Percentiles rank a stretch among this genome's conserved stretches.
Evolutionary conservation across 139 green algal genomes (phyloP).

Genomic region (Zygnema circumcarinatum): DNA sequence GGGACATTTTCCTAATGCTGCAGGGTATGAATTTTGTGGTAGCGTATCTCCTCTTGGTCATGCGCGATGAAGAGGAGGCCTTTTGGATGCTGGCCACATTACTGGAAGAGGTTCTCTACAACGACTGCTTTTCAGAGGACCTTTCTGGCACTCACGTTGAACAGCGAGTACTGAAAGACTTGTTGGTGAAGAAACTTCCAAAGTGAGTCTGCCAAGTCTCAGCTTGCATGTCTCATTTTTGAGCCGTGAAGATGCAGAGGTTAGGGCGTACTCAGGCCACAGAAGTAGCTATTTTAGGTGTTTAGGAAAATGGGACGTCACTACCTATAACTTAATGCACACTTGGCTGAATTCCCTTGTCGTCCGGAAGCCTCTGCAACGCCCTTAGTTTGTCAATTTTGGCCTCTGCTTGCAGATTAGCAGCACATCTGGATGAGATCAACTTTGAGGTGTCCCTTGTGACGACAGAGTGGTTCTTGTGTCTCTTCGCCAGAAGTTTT

Average conservation of each 20-base stretch:
- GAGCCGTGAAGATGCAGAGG: not conserved
- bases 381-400: too few species aligned
- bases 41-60: constrained; percentile 66
- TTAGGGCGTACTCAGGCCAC: too few species aligned
- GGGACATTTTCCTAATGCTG: too few species aligned
- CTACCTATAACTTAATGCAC: not conserved
- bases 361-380: too few species aligned
- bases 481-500: constrained; percentile 64
- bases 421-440: constrained; percentile 56
- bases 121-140: constrained; percentile 59
- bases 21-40: constrained; percentile 71
- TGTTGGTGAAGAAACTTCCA: constrained; percentile 61
- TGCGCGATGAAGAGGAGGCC: constrained; percentile 63
- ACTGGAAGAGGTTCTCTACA: constrained; percentile 56
- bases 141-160: constrained; percentile 62
- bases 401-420: constrained; percentile 50
- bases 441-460: constrained; percentile 60
- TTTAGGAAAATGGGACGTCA: too few species aligned
- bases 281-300: too few species aligned
- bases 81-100: constrained; percentile 64
- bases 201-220: constrained; percentile 48
- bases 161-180: constrained; percentile 55
- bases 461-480: constrained; percentile 65
- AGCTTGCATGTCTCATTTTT: too few species aligned
- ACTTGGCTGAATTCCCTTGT: not conserved